These are phyloP conservation scores for Apiospora rasikravindrae DNA, from an alignment of 2,329 filamentous ascomycete genomes.

Conservation along the genomic window DNA sequence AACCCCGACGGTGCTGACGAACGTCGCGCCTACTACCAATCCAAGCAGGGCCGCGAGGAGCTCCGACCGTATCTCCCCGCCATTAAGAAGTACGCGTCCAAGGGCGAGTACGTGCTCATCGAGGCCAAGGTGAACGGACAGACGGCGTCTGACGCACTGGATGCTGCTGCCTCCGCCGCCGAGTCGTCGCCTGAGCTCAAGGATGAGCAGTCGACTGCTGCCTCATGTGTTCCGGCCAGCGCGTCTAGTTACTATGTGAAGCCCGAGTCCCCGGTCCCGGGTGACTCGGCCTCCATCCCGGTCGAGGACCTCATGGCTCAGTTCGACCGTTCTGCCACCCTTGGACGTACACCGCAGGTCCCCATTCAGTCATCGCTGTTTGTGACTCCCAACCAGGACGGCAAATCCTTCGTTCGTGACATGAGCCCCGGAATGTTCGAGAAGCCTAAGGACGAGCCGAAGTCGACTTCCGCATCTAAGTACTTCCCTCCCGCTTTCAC, in stretches of 20 bases:
- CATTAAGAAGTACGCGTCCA: not conserved
- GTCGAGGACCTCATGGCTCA: not conserved
- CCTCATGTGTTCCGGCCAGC: not conserved
- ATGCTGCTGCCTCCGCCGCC: not conserved
- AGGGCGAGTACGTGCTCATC: not conserved
- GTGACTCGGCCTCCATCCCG: not conserved
- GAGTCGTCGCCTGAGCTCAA: not conserved
- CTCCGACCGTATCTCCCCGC: not conserved
- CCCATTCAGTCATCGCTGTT: accelerated
- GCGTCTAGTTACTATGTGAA: too few species aligned
- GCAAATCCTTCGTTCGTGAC: not conserved
- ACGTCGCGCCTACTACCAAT: not conserved
- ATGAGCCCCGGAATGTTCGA: not conserved
- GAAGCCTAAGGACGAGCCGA: not conserved
- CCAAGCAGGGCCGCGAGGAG: not conserved
- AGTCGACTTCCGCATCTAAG: not conserved
- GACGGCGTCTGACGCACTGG: not conserved
- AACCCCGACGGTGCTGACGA: not conserved
- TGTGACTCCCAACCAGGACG: not conserved
- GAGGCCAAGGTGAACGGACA: not conserved
- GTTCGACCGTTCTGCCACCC: not conserved
- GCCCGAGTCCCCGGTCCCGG: not conserved
- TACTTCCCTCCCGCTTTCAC: not conserved
- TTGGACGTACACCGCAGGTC: not conserved
- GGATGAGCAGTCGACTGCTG: too few species aligned